These are phyloP conservation scores for Termitomyces sp. DNA, from an alignment of 768 basidiomycete genomes.

Conservation along the genomic window DNA sequence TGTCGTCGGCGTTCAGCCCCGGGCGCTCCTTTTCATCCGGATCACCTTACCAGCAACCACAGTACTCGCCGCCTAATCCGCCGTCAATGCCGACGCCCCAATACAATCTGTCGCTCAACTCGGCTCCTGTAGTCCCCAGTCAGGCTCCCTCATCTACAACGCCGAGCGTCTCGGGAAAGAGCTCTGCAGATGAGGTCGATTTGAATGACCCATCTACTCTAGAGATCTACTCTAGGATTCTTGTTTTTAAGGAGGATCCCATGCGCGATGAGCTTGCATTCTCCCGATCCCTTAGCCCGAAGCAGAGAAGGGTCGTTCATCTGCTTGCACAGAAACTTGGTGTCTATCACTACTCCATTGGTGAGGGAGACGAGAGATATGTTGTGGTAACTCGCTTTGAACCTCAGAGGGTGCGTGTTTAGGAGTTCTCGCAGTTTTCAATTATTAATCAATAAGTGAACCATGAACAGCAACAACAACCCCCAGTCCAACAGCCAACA, in stretches of 20 bases:
- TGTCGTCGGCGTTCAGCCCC: conserved; percentile 62
- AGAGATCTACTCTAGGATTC: conserved; percentile 95
- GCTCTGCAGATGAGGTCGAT: conserved; percentile 74
- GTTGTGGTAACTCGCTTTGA: conserved; percentile 93
- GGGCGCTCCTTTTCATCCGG: conserved; percentile 72
- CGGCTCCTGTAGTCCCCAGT: conserved; percentile 50
- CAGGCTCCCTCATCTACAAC: conserved; percentile 58
- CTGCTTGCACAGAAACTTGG: conserved; percentile 95
- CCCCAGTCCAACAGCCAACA: conserved; percentile 39
- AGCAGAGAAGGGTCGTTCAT: conserved; percentile 91
- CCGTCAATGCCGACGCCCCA: conserved; percentile 44
- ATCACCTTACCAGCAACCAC: conserved; percentile 55
- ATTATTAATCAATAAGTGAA: conserved; percentile 10
- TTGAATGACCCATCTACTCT: conserved; percentile 94
- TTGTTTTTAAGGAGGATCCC: conserved; percentile 96
- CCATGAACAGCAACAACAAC: conserved; percentile 31
- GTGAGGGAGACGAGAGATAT: conserved; percentile 89
- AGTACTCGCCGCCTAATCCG: conserved; percentile 68
- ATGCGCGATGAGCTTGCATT: conserved; percentile 98
- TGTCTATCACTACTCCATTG: conserved; percentile 91
- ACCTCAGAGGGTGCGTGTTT: conserved; percentile 66
- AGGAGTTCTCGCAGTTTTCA: background rate
- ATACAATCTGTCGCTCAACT: conserved; percentile 42
- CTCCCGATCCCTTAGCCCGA: conserved; percentile 79
- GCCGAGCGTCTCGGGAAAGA: conserved; percentile 66